phyloP scores from a whole-genome alignment of 441 rosid species.

The Rhodomyrtus psidioides region DNA sequence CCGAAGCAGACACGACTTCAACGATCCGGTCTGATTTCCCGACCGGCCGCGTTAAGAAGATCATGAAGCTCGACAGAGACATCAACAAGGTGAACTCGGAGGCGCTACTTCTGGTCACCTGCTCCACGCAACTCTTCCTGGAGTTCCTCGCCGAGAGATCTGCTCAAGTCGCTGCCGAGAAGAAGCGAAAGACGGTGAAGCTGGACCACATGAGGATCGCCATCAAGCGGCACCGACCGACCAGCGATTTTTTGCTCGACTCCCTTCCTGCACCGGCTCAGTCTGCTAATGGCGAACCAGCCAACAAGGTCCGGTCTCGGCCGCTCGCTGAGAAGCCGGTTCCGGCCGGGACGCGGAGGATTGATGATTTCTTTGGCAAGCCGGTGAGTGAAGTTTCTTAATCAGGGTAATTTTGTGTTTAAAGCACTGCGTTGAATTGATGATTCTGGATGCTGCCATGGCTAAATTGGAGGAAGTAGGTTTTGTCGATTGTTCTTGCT shows the following conservation, averaged over 20 bases:
- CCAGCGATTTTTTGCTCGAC: conserved; percentile 78
- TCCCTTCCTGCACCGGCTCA: conserved; percentile 60
- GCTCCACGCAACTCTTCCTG: conserved; percentile 60
- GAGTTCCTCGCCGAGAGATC: conserved; percentile 66
- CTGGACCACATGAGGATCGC: conserved; percentile 59
- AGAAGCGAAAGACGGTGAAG: conserved; percentile 67
- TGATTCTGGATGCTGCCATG: background rate
- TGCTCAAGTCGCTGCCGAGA: conserved; percentile 41
- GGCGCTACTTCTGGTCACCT: conserved; percentile 47
- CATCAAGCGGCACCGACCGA: conserved; percentile 75
- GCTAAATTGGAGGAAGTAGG: background rate
- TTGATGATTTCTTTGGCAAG: conserved; percentile 45
- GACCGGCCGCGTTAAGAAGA: conserved; percentile 56
- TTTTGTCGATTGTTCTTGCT: background rate
- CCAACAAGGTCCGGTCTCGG: conserved; percentile 14
- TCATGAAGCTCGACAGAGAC: conserved; percentile 75
- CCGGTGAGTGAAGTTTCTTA: conserved; percentile 27
- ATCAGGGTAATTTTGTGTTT: background rate
- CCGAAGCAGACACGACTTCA: conserved; percentile 35
- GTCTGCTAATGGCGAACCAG: conserved; percentile 14
- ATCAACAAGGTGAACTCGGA: conserved; percentile 72
- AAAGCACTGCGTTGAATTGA: background rate
- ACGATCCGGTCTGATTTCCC: conserved; percentile 50
- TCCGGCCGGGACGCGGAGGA: conserved; percentile 53
- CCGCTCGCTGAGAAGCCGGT: conserved; percentile 17